Percentiles rank a stretch among this genome's conserved stretches.
These are phyloP conservation scores for Fragaria ananassa DNA, from an alignment of 306 rosid genomes.

Conservation along the genomic window DNA sequence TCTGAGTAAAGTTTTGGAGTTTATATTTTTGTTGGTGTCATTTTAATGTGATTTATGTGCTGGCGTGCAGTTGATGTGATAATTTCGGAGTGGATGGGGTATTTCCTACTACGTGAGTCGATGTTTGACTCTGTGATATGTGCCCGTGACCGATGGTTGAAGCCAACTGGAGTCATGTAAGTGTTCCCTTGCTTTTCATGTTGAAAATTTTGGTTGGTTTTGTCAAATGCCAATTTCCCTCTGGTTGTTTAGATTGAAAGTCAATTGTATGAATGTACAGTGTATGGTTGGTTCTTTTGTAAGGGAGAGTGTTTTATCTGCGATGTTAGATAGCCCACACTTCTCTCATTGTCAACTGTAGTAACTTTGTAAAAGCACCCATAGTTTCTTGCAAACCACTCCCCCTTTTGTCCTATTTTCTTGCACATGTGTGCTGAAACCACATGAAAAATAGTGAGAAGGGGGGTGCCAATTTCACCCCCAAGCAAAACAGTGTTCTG, in stretches of 20 bases:
- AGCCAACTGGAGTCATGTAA: conserved; percentile 93
- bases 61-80: conserved; percentile 77
- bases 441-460: background rate
- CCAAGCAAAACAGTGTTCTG: background rate
- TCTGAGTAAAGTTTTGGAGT: background rate
- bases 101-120: conserved; percentile 93
- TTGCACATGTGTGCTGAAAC: background rate
- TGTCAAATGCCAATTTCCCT: conserved; percentile 16
- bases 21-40: background rate
- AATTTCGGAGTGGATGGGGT: conserved; percentile 99
- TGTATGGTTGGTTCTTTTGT: background rate
- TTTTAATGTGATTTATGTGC: background rate
- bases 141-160: conserved; percentile 99
- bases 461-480: background rate
- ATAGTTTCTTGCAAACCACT: background rate
- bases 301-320: background rate
- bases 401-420: background rate
- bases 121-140: conserved; percentile 97
- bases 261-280: background rate
- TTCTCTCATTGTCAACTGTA: background rate
- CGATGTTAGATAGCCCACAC: background rate
- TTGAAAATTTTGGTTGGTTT: conserved; percentile 16
- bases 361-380: background rate
- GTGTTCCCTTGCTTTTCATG: conserved; percentile 26
- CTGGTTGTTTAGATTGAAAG: background rate